Evolutionary conservation across 176 grass and related monocot genomes (phyloP), one percentile per base, ranked within the genome.

Genomic region (Leersia perrieri): DNA sequence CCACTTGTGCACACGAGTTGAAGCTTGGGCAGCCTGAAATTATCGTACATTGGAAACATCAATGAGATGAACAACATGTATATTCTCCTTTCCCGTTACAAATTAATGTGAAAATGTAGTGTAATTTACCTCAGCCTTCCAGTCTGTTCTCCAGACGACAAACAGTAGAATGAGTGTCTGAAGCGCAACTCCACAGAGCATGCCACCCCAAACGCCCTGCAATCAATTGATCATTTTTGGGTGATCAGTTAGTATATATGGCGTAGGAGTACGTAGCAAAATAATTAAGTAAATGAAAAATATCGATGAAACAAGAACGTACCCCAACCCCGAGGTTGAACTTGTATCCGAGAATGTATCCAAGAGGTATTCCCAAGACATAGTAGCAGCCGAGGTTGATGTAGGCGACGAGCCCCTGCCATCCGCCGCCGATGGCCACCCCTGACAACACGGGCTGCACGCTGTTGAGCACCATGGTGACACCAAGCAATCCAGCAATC

Each of bases 401-500:
- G 65, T 93, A 93, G 13, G 91, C 88, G 23, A 93, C 88, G 13
- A 93, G 44, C 14, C 65, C 85, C 78, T 93, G 88, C 88, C 91
- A 90, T 30, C 91, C 91, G 29, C 88, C 82, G 7, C 88, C 91
- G 10, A 93, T 23, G n/a, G 91, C 91, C 6, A 93, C 79, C 23
- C 91, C 88, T 74, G 81, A 7, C 41, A 72, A 27, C 32, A 93
- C 85, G 1, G 78, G 85, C 74, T 93, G 91, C 31, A 93, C 78
- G 57, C 91, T 93, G 40, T 93, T 93, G 63, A 93, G 81, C 74
- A 93, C 85, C 88, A 93, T 93, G 60, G 91, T 90, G 12, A 93
- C 4, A 0, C 79, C 82, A 0, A 93, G 82, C 49, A 90, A 66
- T 5, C 63, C 80, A 0, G 85, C 88, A 4, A 93, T 85, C 38